These are phyloP conservation scores for Nigrospora osmanthi DNA, from an alignment of 2,329 filamentous ascomycete genomes.

Conservation along the genomic window DNA sequence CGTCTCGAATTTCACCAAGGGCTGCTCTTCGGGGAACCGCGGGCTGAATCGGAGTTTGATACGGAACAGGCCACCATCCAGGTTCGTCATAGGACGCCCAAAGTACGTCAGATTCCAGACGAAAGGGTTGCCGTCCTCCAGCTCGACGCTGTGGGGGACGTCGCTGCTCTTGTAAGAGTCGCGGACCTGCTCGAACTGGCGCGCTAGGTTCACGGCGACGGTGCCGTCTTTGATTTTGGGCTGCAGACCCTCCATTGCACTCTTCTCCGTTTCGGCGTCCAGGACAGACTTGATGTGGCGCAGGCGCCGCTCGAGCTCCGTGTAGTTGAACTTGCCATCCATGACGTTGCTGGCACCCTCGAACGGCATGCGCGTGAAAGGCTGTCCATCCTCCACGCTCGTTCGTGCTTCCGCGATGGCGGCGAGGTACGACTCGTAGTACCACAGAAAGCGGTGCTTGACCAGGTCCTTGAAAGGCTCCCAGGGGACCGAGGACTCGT, in stretches of 20 bases:
- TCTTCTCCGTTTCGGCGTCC: conserved; percentile 61
- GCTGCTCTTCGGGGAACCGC: conserved; percentile 81
- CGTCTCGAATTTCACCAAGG: conserved; percentile 73
- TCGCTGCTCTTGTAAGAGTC: conserved; percentile 66
- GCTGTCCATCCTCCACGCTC: conserved; percentile 54
- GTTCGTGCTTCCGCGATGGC: conserved; percentile 58
- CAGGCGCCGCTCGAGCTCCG: conserved; percentile 62
- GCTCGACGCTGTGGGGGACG: conserved; percentile 64
- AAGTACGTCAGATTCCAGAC: conserved; percentile 86
- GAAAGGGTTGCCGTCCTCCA: conserved; percentile 80
- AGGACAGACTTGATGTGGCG: conserved; percentile 60
- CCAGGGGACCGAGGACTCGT: conserved; percentile 52
- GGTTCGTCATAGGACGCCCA: conserved; percentile 83
- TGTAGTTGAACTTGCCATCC: conserved; percentile 80
- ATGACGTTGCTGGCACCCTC: conserved; percentile 71
- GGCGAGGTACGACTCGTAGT: conserved; percentile 78
- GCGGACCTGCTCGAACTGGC: conserved; percentile 77
- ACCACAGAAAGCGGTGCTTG: conserved; percentile 93
- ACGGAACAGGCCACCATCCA: conserved; percentile 84
- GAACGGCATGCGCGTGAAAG: conserved; percentile 81
- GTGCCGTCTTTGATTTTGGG: conserved; percentile 60
- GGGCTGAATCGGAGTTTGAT: conserved; percentile 76
- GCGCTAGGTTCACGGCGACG: conserved; percentile 72
- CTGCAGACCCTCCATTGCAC: conserved; percentile 61
- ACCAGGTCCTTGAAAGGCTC: conserved; percentile 85